Percentiles rank a stretch among this genome's conserved stretches.
Conservation (phyloP, 345 rosid genomes). For the Trapa bicornis region DNA sequence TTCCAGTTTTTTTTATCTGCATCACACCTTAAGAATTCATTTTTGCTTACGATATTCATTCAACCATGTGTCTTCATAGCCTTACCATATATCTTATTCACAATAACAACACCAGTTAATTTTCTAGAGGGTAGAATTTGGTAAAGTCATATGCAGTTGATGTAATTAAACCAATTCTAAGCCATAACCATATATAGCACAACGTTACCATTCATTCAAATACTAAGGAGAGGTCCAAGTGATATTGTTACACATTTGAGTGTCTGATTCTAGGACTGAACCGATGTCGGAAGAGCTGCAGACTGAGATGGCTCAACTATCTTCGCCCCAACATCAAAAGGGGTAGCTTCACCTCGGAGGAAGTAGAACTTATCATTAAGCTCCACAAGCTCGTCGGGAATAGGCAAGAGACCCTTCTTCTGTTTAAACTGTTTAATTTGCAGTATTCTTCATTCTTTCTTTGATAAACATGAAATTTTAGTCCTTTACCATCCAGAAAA, state of each 20-base stretch:
- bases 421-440: not conserved
- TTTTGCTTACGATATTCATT: not conserved
- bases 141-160: not conserved
- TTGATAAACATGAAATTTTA: too few relatives aligned
- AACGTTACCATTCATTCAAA: not conserved
- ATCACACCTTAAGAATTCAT: not conserved
- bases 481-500: too few relatives aligned
- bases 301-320: constrained; percentile 35
- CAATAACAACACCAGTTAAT: not conserved
- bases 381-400: constrained; percentile 29
- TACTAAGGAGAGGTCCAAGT: not conserved
- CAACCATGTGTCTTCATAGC: not conserved
- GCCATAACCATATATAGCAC: not conserved
- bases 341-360: constrained; percentile 26
- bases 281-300: constrained; percentile 35
- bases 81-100: not conserved
- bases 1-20: not conserved
- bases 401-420: constrained; percentile 14
- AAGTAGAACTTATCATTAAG: constrained; percentile 30
- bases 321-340: constrained; percentile 33
- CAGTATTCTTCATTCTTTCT: not conserved
- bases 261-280: constrained; percentile 19
- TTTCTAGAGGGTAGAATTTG: not conserved
- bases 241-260: not conserved
- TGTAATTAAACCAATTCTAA: not conserved